A percentile compares a stretch with the other conserved stretches of the same genome.
Conservation (phyloP, 208 protist genomes). For the Trypanosoma cruzi region DNA sequence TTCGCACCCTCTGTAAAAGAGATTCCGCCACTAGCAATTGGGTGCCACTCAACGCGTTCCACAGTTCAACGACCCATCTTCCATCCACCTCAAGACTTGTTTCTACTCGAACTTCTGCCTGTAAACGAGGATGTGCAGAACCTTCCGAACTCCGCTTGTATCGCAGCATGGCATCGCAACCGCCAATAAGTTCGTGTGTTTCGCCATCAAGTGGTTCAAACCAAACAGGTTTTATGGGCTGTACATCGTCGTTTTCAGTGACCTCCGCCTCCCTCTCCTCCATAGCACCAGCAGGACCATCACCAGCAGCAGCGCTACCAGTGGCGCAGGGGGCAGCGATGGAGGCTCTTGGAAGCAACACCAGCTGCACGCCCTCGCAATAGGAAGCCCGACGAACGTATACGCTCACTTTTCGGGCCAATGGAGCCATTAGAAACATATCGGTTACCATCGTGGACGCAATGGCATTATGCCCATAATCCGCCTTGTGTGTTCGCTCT, state of each 20-base stretch:
- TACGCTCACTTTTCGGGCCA: constrained; percentile 23
- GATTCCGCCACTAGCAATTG: constrained; percentile 16
- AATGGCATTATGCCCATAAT: background rate
- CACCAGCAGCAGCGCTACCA: background rate
- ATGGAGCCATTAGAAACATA: constrained; percentile 24
- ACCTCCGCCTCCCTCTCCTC: constrained; percentile 15
- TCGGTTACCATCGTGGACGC: constrained; percentile 23
- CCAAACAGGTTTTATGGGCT: constrained; percentile 17
- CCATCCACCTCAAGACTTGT: constrained; percentile 32
- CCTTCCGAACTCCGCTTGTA: constrained; percentile 13
- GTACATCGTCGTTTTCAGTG: constrained; percentile 6
- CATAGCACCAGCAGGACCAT: constrained; percentile 10
- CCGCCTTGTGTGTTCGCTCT: background rate
- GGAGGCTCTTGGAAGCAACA: constrained; percentile 16
- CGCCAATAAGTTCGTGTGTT: constrained; percentile 21
- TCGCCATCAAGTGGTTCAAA: constrained; percentile 36
- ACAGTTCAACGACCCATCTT: constrained; percentile 25
- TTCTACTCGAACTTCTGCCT: constrained; percentile 43
- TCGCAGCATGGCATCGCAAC: constrained; percentile 20
- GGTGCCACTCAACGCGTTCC: constrained; percentile 18
- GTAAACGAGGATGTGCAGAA: constrained; percentile 14
- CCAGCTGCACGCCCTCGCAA: constrained; percentile 26
- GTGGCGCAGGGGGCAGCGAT: constrained; percentile 1
- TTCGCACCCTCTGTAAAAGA: constrained; percentile 26
- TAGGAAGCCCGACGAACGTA: constrained; percentile 7